Evolutionary conservation across 1,139 yeast species (phyloP).

Genomic region (Keqinozyma sinolaborantium): DNA sequence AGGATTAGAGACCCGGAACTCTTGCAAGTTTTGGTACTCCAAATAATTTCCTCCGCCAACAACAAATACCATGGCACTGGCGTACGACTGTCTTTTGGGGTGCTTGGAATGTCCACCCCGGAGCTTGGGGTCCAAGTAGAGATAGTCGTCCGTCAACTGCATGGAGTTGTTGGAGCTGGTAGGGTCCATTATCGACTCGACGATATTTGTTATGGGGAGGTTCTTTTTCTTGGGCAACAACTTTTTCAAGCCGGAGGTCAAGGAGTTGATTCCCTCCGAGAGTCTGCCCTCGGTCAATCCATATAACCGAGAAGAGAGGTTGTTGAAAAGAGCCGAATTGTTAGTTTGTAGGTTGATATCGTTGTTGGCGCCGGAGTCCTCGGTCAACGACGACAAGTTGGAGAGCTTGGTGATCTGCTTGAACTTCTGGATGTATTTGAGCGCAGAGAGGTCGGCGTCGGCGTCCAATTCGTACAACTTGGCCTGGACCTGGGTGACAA

Average conservation of each 20-base stretch:
- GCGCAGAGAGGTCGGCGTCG: slow-evolving; percentile 59
- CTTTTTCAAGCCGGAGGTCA: slow-evolving; percentile 85
- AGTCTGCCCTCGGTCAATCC: slow-evolving; percentile 83
- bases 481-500: slow-evolving; percentile 61
- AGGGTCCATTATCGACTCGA: slow-evolving; percentile 91
- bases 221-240: slow-evolving; percentile 84
- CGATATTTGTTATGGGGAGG: slow-evolving; percentile 84
- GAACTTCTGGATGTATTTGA: slow-evolving; percentile 71
- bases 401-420: slow-evolving; percentile 76
- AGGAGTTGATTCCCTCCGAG: slow-evolving; percentile 78
- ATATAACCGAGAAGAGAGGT: slow-evolving; percentile 70
- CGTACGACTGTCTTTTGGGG: slow-evolving; percentile 79
- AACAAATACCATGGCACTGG: slow-evolving; percentile 81
- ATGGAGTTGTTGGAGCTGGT: slow-evolving; percentile 59
- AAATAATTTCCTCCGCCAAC: slow-evolving; percentile 96
- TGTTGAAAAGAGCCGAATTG: slow-evolving; percentile 68
- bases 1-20: slow-evolving; percentile 58
- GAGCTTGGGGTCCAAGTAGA: slow-evolving; percentile 86
- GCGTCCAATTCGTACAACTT: slow-evolving; percentile 54
- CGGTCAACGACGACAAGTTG: slow-evolving; percentile 30
- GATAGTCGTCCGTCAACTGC: slow-evolving; percentile 79
- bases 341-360: slow-evolving; percentile 18
- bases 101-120: slow-evolving; percentile 89
- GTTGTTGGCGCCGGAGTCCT: slow-evolving; percentile 12
- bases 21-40: slow-evolving; percentile 91